Evolutionary conservation across 371 early-diverging fungal genomes (phyloP).

Genomic region (Actinomortierella wolfii): DNA sequence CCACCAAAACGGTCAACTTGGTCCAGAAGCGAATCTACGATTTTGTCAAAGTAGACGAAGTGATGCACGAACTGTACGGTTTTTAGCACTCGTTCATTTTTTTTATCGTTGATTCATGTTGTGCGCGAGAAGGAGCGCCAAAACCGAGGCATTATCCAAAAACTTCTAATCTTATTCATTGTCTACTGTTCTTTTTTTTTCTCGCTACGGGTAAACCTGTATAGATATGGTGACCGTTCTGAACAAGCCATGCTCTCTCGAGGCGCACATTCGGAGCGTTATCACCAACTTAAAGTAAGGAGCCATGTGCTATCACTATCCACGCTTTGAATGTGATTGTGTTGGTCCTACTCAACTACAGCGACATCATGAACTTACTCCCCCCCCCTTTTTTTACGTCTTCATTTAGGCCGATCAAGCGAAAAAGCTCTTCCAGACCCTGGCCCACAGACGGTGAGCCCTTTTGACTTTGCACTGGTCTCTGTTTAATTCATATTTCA

Average conservation of each 20-base stretch:
- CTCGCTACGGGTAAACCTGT: slow-evolving; percentile 1
- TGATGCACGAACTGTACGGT: slow-evolving; percentile 43
- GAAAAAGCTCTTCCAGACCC: slow-evolving; percentile 36
- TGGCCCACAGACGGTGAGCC: slow-evolving; percentile 45
- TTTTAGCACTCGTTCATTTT: neutral
- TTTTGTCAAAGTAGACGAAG: slow-evolving; percentile 35
- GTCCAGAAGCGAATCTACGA: slow-evolving; percentile 35
- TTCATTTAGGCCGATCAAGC: slow-evolving; percentile 35
- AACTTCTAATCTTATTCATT: neutral
- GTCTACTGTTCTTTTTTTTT: slow-evolving; percentile 1
- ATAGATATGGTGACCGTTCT: slow-evolving; percentile 24
- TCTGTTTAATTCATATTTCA: too few relatives aligned
- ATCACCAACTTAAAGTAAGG: slow-evolving; percentile 38
- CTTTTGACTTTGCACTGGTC: too few relatives aligned
- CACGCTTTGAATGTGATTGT: slow-evolving; percentile 12
- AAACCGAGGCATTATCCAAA: too few relatives aligned
- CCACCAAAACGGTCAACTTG: too few relatives aligned
- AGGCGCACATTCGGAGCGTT: slow-evolving; percentile 35
- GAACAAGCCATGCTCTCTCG: slow-evolving; percentile 9
- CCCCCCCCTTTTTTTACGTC: slow-evolving; percentile 3
- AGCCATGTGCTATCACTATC: slow-evolving; percentile 11
- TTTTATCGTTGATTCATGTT: neutral
- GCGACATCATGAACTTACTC: neutral
- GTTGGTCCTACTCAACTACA: slow-evolving; percentile 19
- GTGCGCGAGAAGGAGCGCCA: neutral